Evolutionary conservation across 1,139 yeast genomes (phyloP), one percentile per base, ranked within the genome.

Genomic region (Taphrina populina): DNA sequence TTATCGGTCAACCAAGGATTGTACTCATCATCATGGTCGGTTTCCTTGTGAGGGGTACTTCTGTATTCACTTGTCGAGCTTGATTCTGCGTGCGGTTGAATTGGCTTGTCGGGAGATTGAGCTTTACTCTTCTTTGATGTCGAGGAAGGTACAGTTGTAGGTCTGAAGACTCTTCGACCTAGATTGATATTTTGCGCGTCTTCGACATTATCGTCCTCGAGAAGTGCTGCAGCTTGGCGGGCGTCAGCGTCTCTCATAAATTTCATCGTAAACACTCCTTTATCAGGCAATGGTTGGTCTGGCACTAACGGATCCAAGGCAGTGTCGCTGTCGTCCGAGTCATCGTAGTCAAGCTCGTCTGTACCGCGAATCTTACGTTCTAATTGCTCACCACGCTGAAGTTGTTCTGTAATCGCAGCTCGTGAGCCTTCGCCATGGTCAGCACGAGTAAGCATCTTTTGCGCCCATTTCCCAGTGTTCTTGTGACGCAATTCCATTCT

Each of bases 401-500:
- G 73, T 96, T 88, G 90, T 65, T 88, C 96, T 70, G 90, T 97
- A 75, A 92, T 78, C 66, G 92, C 97, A 8, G 81, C 84, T 65
- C 97, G 77, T 33, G 85, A 85, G 30, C 80, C 81, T 68, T 90
- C 97, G 66, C 90, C 90, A 40, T 94, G 79, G 74, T 90, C 77
- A 7, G 96, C 97, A 64, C 90, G 86, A 64, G 83, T 84, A 54
- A 90, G 81, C 90, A 90, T 82, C 46, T 87, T 81, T 68, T 82
- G 82, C 13, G 97, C 96, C 96, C 97, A 90, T 66, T 81, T 80
- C 5, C 88, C 80, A 56, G 85, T 86, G 41, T 90, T 86, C 68
- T 87, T 88, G 72, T 90, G 97, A 66, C 86, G 85, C 63, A 88
- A 75, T 3, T 86, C 76, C 95, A 94, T 94, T 70, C 98, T 80